Conservation (phyloP, 2,329 filamentous ascomycete species). For the Parascedosporium putredinis region DNA sequence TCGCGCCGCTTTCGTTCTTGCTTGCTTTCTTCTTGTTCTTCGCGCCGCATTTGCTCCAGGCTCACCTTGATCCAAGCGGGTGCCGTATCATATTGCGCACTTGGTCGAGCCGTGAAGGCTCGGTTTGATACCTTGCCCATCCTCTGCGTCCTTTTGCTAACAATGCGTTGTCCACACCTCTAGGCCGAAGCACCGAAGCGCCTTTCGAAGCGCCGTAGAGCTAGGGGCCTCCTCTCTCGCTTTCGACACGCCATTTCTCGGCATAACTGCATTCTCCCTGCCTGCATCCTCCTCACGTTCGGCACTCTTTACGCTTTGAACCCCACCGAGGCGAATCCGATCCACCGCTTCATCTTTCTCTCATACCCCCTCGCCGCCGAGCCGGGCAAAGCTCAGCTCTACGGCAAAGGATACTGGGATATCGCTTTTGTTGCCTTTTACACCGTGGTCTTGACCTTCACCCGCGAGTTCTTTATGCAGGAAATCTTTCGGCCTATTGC, state of each 20-base stretch:
- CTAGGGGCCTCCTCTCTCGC: conserved; percentile 34
- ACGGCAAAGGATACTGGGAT: conserved; percentile 83
- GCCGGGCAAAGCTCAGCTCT: conserved; percentile 47
- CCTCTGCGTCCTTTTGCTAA: conserved; percentile 1
- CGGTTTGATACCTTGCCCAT: conserved; percentile 35
- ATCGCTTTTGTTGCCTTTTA: conserved; percentile 84
- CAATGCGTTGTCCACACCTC: background rate
- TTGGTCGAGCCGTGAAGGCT: conserved; percentile 45
- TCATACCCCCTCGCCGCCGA: conserved; percentile 63
- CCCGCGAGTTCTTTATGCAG: conserved; percentile 94
- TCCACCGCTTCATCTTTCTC: conserved; percentile 77
- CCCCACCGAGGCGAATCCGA: conserved; percentile 66
- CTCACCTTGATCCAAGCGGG: too few relatives aligned
- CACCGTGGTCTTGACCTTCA: conserved; percentile 81
- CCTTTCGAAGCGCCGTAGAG: conserved; percentile 44
- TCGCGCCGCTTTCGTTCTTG: too few relatives aligned
- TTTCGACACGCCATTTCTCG: conserved; percentile 47
- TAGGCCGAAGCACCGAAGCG: conserved; percentile 16
- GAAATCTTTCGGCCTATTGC: conserved; percentile 71
- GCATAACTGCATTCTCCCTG: conserved; percentile 55
- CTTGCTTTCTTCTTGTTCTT: too few relatives aligned
- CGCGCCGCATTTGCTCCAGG: too few relatives aligned
- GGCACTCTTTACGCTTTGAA: conserved; percentile 62
- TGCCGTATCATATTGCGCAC: too few relatives aligned
- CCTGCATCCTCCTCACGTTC: conserved; percentile 55